Evolutionary conservation across 495 filamentous ascomycete species (phyloP), one percentile per base, ranked within the genome.

Genomic region (Cairneyella variabilis): DNA sequence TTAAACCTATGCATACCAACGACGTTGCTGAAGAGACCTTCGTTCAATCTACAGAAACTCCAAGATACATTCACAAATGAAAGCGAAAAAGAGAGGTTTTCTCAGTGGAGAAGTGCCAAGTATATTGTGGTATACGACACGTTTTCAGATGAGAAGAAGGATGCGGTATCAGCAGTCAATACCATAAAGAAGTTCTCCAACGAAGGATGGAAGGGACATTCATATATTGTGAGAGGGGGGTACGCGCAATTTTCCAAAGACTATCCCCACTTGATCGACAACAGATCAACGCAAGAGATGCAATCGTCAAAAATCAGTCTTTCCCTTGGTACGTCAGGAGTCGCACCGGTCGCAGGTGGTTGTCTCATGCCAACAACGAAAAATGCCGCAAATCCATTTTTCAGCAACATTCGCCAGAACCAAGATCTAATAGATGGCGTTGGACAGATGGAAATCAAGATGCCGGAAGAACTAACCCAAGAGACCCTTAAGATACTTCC

Each of bases 1-100:
- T 67, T 98, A 40, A 97, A 95, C 68, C 76, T 98, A 11, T 97
- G 95, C 56, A 95, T 97, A 50, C 93, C 93, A 0, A 98, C 93
- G 8, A 98, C 92, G 0, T 69, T 98, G 32, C 70, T 97, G 37
- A 98, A 97, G 68, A 77, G 93, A 47, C 83, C 87, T 9, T 92
- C 93, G 0, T 98, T 92, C 68, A 90, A 92, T 57, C 78, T 95
- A n/a, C 74, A 89, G 49, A 97, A 95, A 61, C 75, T 98, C 16
- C 83, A 88, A 52, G 85, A 88, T 51, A 97, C 90, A 3, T 95
- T 98, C 64, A 87, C 88, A 57, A 81, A 79, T 38, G 81, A 88
- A 36, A 67, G 74, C 16, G 88, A 93, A 50, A 83, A 86, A 61
- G 71, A 71, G 16, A 89, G 76, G 53, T 97, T 98, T 64, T 76